phyloP scores from a whole-genome alignment of 2,329 filamentous ascomycete genomes.

The Ustulina deusta region DNA sequence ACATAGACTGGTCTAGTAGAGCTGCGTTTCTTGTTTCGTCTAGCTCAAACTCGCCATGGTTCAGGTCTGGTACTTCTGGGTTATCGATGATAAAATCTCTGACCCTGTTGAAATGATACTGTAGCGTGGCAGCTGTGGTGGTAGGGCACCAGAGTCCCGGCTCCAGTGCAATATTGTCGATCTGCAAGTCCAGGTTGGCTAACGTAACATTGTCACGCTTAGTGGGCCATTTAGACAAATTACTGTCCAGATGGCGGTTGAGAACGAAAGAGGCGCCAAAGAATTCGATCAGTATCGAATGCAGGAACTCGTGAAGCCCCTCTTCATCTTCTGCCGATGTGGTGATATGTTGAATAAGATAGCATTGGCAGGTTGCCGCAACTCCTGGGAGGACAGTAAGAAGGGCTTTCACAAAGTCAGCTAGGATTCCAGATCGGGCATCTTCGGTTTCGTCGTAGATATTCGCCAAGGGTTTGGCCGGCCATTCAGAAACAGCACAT shows the following conservation, averaged over 20 bases:
- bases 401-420: constrained; percentile 17
- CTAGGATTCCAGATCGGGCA: constrained; percentile 20
- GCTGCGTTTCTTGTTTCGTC: background rate
- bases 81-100: background rate
- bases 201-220: background rate
- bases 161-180: background rate
- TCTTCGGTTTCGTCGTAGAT: constrained; percentile 11
- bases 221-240: background rate
- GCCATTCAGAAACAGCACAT: background rate
- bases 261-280: constrained; percentile 20
- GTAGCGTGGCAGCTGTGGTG: background rate
- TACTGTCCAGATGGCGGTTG: constrained; percentile 16
- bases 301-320: constrained; percentile 9
- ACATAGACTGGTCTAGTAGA: constrained; percentile 9
- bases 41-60: background rate
- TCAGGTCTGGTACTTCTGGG: background rate
- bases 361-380: background rate
- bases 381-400: constrained; percentile 1
- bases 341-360: constrained; percentile 13
- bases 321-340: constrained; percentile 1
- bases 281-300: constrained; percentile 28
- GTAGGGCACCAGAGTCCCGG: background rate
- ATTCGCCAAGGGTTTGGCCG: background rate
- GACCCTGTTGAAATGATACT: constrained; percentile 9
- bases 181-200: background rate